Percentiles rank a stretch among this genome's conserved stretches.
Conservation (phyloP, 208 protist genomes). For the Sergeia podlipaevii region DNA sequence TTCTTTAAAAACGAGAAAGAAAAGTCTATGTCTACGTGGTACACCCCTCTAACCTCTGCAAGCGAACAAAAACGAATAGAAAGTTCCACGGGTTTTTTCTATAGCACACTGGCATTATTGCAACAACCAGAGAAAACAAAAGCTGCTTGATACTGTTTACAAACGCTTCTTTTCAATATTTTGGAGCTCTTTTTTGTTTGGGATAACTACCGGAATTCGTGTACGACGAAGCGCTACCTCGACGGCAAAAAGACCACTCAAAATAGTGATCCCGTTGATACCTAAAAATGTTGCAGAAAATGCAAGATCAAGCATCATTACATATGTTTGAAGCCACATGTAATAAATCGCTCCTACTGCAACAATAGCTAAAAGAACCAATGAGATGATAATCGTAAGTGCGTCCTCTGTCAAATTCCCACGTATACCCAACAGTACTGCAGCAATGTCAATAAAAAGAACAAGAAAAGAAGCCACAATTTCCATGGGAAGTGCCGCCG, state of each 20-base stretch:
- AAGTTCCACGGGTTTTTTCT: too few species aligned
- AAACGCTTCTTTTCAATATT: too few species aligned
- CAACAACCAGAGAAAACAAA: too few species aligned
- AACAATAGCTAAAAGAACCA: conserved; percentile 30
- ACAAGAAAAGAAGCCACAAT: conserved; percentile 49
- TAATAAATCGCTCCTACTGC: conserved; percentile 60
- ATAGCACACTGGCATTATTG: too few species aligned
- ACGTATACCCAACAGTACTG: conserved; percentile 33
- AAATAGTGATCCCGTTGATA: conserved; percentile 36
- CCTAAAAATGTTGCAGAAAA: conserved; percentile 58
- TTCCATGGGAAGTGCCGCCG: conserved; percentile 62
- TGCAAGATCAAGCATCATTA: conserved; percentile 64
- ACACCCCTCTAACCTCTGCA: too few species aligned
- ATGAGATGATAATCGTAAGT: conserved; percentile 21
- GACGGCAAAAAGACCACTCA: conserved; percentile 31
- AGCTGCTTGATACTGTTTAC: too few species aligned
- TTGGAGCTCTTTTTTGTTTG: conserved; percentile 3
- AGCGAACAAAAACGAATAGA: too few species aligned
- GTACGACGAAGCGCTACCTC: too few species aligned
- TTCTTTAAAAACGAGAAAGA: too few species aligned
- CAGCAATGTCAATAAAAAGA: conserved; percentile 31
- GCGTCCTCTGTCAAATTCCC: conserved; percentile 51
- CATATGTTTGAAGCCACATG: conserved; percentile 86
- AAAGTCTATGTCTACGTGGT: too few species aligned
- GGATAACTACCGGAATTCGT: not conserved